A percentile compares a stretch with the other conserved stretches of the same genome.
Conservation (phyloP, 2,329 filamentous ascomycete species). For the Lizonia empirigonia region DNA sequence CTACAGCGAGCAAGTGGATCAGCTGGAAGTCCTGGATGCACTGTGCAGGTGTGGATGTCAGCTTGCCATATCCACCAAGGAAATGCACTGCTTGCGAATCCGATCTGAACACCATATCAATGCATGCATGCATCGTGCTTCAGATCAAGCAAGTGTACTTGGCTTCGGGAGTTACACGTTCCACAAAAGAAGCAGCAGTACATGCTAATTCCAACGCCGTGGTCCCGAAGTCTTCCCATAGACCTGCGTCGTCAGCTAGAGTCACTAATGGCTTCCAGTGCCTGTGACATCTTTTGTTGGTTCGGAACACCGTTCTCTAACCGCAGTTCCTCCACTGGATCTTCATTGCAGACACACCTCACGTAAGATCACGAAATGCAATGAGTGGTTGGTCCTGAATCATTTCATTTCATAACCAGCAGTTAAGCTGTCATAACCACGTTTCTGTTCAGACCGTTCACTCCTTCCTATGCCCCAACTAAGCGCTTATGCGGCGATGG, state of each 20-base stretch:
- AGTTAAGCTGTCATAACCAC: conserved; percentile 37
- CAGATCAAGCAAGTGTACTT: not conserved
- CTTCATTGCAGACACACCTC: not conserved
- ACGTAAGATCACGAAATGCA: not conserved
- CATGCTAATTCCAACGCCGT: not conserved
- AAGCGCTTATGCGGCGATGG: conserved; percentile 74
- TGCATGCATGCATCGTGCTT: not conserved
- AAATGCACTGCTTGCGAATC: not conserved
- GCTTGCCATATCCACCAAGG: conserved; percentile 1
- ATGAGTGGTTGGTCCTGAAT: conserved; percentile 21
- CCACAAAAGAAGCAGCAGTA: not conserved
- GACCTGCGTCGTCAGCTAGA: not conserved
- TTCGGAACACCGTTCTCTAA: too few relatives aligned
- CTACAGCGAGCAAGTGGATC: too few relatives aligned
- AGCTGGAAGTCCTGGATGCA: too few relatives aligned
- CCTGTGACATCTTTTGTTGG: not conserved
- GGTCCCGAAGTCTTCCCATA: not conserved
- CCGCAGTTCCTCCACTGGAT: too few relatives aligned
- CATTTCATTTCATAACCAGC: conserved; percentile 33
- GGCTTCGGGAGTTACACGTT: not conserved
- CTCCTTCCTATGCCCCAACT: conserved; percentile 23
- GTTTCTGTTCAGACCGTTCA: conserved; percentile 24
- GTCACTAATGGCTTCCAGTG: not conserved
- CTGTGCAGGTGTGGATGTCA: not conserved
- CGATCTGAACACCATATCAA: not conserved